Evolutionary conservation across 768 basidiomycete species (phyloP).

Genomic region (Phanerodontia chrysosporium): DNA sequence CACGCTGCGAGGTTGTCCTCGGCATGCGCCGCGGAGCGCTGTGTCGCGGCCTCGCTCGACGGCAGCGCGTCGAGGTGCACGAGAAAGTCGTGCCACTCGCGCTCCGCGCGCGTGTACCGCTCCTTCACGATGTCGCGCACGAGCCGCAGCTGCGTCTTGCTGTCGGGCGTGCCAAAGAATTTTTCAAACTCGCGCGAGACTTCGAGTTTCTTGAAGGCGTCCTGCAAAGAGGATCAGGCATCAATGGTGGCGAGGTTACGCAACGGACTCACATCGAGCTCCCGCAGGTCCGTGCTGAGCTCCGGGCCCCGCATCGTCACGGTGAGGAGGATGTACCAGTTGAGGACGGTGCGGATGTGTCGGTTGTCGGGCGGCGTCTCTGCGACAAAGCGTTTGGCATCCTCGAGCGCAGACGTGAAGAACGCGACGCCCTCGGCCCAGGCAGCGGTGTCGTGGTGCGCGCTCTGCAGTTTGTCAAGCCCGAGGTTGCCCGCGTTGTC

Average conservation of each 20-base stretch:
- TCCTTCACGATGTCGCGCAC: slow-evolving; percentile 48
- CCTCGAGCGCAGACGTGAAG: slow-evolving; percentile 55
- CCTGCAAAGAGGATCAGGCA: slow-evolving; percentile 18
- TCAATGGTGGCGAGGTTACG: neutral
- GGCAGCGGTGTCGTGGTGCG: slow-evolving; percentile 34
- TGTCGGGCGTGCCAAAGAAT: slow-evolving; percentile 42
- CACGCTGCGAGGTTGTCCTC: slow-evolving; percentile 58
- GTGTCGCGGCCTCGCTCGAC: slow-evolving; percentile 21
- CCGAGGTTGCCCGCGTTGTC: slow-evolving; percentile 59
- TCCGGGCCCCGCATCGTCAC: slow-evolving; percentile 49
- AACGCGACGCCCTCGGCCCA: slow-evolving; percentile 62
- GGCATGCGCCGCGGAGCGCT: slow-evolving; percentile 33
- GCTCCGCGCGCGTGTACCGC: slow-evolving; percentile 38
- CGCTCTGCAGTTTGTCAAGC: slow-evolving; percentile 42
- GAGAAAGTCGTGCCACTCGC: slow-evolving; percentile 46
- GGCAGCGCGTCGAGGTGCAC: slow-evolving; percentile 20
- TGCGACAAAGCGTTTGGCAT: slow-evolving; percentile 50
- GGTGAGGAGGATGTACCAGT: slow-evolving; percentile 55
- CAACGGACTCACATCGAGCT: slow-evolving; percentile 42
- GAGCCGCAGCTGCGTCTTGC: slow-evolving; percentile 49
- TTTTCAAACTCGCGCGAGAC: slow-evolving; percentile 49
- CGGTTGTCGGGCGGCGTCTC: slow-evolving; percentile 60
- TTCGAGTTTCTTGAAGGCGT: slow-evolving; percentile 38
- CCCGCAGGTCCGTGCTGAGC: slow-evolving; percentile 42
- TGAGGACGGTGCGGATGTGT: slow-evolving; percentile 53